phyloP scores from a whole-genome alignment of 345 rosid species.

The Salix suchowensis region DNA sequence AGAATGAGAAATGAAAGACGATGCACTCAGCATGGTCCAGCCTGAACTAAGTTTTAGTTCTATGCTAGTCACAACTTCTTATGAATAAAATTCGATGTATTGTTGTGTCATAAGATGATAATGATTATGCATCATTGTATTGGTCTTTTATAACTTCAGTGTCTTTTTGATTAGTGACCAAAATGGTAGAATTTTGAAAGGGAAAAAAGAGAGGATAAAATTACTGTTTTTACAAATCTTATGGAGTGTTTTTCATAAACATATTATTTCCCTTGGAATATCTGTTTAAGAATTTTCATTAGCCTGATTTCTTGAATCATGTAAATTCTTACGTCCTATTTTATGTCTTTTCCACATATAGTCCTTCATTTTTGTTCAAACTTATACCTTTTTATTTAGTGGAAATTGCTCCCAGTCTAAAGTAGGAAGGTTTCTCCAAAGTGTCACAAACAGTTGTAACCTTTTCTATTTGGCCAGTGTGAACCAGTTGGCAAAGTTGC shows the following conservation, averaged over 20 bases:
- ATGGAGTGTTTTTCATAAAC: not conserved
- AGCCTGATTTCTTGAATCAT: not conserved
- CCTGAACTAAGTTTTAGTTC: not conserved
- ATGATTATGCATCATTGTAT: not conserved
- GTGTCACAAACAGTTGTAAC: slow-evolving; percentile 6
- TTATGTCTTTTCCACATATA: not conserved
- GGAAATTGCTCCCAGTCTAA: not conserved
- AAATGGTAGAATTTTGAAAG: not conserved
- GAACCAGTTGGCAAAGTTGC: slow-evolving; percentile 81
- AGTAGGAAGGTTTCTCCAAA: not conserved
- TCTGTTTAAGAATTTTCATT: not conserved
- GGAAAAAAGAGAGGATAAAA: not conserved
- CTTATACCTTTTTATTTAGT: not conserved
- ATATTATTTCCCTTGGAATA: not conserved
- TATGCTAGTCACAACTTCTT: not conserved
- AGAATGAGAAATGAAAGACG: not conserved
- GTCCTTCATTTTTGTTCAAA: not conserved
- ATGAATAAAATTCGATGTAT: not conserved
- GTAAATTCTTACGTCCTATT: no score
- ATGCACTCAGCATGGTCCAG: not conserved
- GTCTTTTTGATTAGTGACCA: not conserved
- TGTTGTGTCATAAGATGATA: not conserved
- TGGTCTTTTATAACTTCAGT: not conserved
- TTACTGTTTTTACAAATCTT: not conserved
- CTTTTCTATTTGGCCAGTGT: slow-evolving; percentile 47